Evolutionary conservation across 768 basidiomycete species (phyloP), one percentile per base, ranked within the genome.

Genomic region (Trichaptum fuscoviolaceum): DNA sequence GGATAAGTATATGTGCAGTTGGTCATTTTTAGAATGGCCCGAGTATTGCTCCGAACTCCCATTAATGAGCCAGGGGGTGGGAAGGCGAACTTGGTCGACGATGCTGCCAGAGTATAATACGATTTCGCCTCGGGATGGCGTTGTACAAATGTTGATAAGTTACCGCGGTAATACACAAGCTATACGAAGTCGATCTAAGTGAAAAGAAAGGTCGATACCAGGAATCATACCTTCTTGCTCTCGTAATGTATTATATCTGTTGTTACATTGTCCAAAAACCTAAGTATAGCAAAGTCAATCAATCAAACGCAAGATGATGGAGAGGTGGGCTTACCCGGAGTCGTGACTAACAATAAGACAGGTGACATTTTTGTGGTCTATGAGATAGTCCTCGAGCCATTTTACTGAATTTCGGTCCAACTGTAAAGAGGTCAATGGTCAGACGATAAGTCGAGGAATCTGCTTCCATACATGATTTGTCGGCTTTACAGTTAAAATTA

Each of bases 191-290:
- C n/a, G 65, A 24, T 66, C 52, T 58, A 36, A 58, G 65, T 66
- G 25, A 36, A 18, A 66, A 69, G 64, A 69, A 59, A 63, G 66
- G 67, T 26, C 42, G 58, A 61, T 64, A 70, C 69, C 20, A 67
- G 64, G 30, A 10, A 67, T 61, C 69, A 26, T 66, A 86, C 91
- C 84, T 95, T 96, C 82, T 99, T 99, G 65, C 80, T 79, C 80
- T 97, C 95, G 79, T 97, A 99, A 81, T 97, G 96, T 69, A 98
- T 95, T 73, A 98, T 94, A 78, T 98, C 95, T 70, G 96, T 93
- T 67, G 95, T 96, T 65, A 97, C 88, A 77, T 91, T 89, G 80
- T 98, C 96, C 72, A 99, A 82, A 82, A 99, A 99, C 67, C 91
- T 93, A 64, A 23, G 67, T 42, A 58, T 68, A 63, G 63, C 30